Evolutionary conservation across 2,329 filamentous ascomycete species (phyloP).

Genomic region (Pseudogymnoascus sp.): DNA sequence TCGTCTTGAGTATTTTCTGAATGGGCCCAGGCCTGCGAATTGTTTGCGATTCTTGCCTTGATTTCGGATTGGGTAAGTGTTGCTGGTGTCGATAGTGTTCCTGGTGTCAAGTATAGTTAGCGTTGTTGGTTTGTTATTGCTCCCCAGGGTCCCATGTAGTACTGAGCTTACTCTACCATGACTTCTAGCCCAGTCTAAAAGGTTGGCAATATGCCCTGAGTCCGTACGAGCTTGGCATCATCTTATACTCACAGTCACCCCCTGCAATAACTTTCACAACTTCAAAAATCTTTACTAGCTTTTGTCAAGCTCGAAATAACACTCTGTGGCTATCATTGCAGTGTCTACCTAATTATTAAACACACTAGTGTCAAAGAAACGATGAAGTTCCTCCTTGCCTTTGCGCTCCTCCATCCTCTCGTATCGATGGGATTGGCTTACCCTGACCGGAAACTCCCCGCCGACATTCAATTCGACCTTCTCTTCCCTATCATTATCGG

Average conservation of each 20-base stretch:
- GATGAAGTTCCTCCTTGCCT: background rate
- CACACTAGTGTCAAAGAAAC: background rate
- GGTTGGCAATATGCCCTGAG: background rate
- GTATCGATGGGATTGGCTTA: background rate
- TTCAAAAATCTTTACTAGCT: background rate
- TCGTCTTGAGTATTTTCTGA: too few relatives aligned
- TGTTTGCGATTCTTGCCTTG: too few relatives aligned
- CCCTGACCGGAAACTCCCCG: background rate
- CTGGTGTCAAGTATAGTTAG: too few relatives aligned
- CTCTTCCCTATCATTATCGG: conserved; percentile 27
- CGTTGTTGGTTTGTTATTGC: too few relatives aligned
- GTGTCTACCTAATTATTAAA: background rate
- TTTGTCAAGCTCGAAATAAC: background rate
- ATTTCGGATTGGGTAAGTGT: too few relatives aligned
- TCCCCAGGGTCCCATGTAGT: too few relatives aligned
- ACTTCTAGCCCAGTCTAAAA: background rate
- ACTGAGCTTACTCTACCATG: too few relatives aligned
- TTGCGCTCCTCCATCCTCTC: background rate
- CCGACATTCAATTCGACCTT: conserved; percentile 19
- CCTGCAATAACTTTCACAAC: background rate
- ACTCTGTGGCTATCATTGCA: background rate
- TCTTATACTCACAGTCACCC: background rate
- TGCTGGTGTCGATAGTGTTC: too few relatives aligned
- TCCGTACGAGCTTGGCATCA: background rate
- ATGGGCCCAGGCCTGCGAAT: too few relatives aligned